Evolutionary conservation across 202 grass and related monocot species (phyloP).

Genomic region (Carex sylvatica): DNA sequence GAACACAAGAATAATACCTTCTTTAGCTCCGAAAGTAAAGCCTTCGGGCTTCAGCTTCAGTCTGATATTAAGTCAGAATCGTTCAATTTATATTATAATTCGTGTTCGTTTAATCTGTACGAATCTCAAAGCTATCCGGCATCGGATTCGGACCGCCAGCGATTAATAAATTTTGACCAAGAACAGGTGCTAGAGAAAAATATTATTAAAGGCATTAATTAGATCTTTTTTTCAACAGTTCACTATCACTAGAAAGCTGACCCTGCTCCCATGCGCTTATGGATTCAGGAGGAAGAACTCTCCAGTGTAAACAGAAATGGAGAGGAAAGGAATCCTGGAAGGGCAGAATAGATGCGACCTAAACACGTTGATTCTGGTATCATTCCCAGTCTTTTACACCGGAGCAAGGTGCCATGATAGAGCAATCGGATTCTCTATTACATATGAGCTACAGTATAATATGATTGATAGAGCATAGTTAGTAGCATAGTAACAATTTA

Average conservation of each 20-base stretch:
- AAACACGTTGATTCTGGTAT: slow-evolving; percentile 6
- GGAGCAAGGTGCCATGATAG: slow-evolving; percentile 1
- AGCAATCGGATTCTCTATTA: background rate
- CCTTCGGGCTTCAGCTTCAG: too few relatives aligned
- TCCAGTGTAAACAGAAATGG: background rate
- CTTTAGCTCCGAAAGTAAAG: background rate
- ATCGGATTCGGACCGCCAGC: too few relatives aligned
- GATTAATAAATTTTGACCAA: background rate
- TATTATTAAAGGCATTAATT: background rate
- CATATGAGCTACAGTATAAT: background rate
- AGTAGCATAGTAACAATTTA: too few relatives aligned
- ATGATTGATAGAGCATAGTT: background rate
- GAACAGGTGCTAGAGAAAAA: background rate
- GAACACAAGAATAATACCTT: background rate
- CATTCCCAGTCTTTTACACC: slow-evolving; percentile 17
- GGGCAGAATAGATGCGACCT: background rate
- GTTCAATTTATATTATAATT: too few relatives aligned
- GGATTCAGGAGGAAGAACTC: background rate
- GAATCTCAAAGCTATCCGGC: too few relatives aligned
- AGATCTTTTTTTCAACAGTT: background rate
- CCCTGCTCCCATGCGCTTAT: too few relatives aligned
- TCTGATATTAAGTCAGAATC: too few relatives aligned
- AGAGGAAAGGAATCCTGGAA: background rate
- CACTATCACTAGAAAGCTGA: background rate
- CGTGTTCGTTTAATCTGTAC: too few relatives aligned